These are phyloP conservation scores for Vanderwaltozyma verrucispora DNA, from an alignment of 805 yeast species.

Conservation along the genomic window DNA sequence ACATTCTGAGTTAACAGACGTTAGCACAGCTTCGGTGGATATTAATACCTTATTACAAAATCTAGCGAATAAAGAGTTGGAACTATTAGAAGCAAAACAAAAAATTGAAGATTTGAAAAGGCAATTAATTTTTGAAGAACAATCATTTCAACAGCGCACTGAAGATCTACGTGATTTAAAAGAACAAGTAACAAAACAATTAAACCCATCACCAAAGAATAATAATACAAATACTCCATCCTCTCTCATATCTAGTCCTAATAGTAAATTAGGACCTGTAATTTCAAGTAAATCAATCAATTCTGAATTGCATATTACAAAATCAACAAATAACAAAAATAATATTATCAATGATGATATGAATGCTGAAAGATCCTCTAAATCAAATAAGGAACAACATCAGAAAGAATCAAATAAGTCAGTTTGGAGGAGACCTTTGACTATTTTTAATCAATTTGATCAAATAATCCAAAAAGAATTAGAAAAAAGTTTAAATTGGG, in stretches of 20 bases:
- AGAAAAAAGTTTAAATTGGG: conserved; percentile 39
- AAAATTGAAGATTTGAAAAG: conserved; percentile 39
- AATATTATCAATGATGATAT: background rate
- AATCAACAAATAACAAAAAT: background rate
- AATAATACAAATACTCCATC: background rate
- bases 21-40: conserved; percentile 17
- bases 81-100: conserved; percentile 52
- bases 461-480: conserved; percentile 55
- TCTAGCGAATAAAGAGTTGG: conserved; percentile 61
- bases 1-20: conserved; percentile 6
- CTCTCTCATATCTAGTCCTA: background rate
- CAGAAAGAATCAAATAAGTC: conserved; percentile 15
- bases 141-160: conserved; percentile 34
- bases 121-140: conserved; percentile 39
- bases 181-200: conserved; percentile 24
- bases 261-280: background rate
- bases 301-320: background rate
- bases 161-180: conserved; percentile 27
- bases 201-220: conserved; percentile 3
- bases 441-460: conserved; percentile 57
- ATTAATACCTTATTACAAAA: conserved; percentile 47
- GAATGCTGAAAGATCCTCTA: no score
- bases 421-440: conserved; percentile 45
- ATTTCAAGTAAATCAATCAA: background rate
- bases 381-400: background rate